Evolutionary conservation across 495 filamentous ascomycete genomes (phyloP), one percentile per base, ranked within the genome.

Genomic region (Pseudotulostoma volvatum): DNA sequence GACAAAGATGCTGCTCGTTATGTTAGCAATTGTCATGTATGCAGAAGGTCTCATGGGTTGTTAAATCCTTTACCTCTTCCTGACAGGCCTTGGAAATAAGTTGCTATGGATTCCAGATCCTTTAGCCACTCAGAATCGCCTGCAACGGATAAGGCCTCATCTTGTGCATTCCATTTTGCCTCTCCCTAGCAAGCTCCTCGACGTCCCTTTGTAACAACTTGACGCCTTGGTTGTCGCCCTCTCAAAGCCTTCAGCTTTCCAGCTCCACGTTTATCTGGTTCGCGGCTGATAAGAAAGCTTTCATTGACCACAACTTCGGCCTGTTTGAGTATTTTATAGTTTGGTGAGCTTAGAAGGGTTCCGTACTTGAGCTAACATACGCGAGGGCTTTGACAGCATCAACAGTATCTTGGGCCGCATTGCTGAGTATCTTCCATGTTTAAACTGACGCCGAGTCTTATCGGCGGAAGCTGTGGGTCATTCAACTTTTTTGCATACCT

Each of bases 11-110:
- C 25, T 5, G 20, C 8, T 17, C 20, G 36, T 8, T 38, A 38
- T 38, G 8, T 38, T 1, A 14, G 28, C 3, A 38, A 38, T 23
- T 38, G 11, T 28, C 20, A 9, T 11, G n/a, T 25, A 3, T 38
- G 36, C 18, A 38, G 28, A n/a, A 7, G 36, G 20, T 16, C 11
- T 11, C 20, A 38, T 14, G 43, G 48, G 1, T 33, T 49, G 20
- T 37, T 54, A 9, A 33, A 52, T 31, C 44, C 48, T 2, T 33
- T 52, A 16, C 40, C 44, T 16, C 38, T 50, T 13, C 49, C 43
- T 1, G 14, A 46, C 2, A 15, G 42, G 19, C 41, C 18, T 9
- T 55, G 44, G 44, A 9, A 53, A 34, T 34, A 53, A 9, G 43
- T 51, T 7, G 34, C 33, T 3, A 42, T 50, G 15, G 44, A 53